Evolutionary conservation across 208 protist species (phyloP).

Genomic region (Leishmania lainsoni): DNA sequence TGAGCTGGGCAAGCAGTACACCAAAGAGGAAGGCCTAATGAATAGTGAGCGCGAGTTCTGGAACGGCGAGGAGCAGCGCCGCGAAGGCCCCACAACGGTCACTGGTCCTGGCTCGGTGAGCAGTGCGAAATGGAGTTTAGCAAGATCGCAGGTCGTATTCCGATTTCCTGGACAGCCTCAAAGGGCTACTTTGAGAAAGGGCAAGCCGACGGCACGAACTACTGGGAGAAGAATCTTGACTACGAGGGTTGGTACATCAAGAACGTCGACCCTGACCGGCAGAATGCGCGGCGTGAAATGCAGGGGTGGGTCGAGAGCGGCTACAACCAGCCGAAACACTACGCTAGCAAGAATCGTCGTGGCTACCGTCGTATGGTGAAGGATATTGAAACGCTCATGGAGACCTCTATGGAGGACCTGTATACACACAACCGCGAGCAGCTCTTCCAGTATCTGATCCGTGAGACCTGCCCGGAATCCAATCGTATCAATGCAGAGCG

Average conservation of each 20-base stretch:
- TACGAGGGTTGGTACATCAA: conserved; percentile 93
- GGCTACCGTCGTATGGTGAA: conserved; percentile 91
- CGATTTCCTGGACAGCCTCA: conserved; percentile 77
- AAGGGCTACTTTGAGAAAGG: conserved; percentile 89
- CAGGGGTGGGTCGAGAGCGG: conserved; percentile 86
- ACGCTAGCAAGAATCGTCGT: conserved; percentile 89
- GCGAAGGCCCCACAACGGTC: conserved; percentile 87
- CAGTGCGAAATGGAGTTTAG: conserved; percentile 83
- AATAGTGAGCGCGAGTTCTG: conserved; percentile 82
- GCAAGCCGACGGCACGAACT: conserved; percentile 87
- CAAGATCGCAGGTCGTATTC: conserved; percentile 80
- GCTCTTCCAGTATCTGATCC: conserved; percentile 88
- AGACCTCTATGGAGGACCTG: conserved; percentile 89
- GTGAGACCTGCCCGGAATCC: conserved; percentile 84
- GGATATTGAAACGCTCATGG: conserved; percentile 89
- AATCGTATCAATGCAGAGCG: conserved; percentile 90
- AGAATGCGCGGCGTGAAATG: conserved; percentile 80
- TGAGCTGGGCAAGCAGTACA: conserved; percentile 69
- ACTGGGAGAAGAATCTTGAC: conserved; percentile 92
- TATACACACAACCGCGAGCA: conserved; percentile 91
- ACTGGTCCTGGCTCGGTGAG: conserved; percentile 88
- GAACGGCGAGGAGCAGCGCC: conserved; percentile 87
- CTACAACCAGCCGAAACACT: conserved; percentile 91
- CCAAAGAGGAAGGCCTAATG: conserved; percentile 74
- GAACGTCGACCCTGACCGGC: conserved; percentile 87